Conservation (phyloP, 768 basidiomycete genomes). For the Macrolepiota albuminosa region DNA sequence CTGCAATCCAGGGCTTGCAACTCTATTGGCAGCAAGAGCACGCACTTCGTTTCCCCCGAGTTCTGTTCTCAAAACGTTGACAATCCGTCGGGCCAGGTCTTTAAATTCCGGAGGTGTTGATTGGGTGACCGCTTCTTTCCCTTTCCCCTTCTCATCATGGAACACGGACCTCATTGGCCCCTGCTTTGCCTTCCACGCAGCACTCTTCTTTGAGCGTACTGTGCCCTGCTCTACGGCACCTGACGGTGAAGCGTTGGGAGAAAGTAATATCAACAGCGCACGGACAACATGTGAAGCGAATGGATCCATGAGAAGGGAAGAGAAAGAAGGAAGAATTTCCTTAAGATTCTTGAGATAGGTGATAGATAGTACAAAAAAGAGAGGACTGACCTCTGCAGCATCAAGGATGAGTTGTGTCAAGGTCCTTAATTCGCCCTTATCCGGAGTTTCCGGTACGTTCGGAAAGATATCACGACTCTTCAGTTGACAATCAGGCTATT, state of each 20-base stretch:
- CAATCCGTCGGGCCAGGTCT: slow-evolving; percentile 36
- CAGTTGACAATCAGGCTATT: not conserved
- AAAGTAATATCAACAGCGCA: slow-evolving; percentile 72
- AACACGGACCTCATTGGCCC: slow-evolving; percentile 82
- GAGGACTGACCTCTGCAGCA: slow-evolving; percentile 50
- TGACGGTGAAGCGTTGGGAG: slow-evolving; percentile 46
- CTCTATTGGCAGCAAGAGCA: slow-evolving; percentile 69
- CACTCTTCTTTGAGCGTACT: slow-evolving; percentile 82
- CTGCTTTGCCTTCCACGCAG: slow-evolving; percentile 76
- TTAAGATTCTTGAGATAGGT: slow-evolving; percentile 21
- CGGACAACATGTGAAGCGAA: slow-evolving; percentile 92
- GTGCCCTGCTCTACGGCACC: slow-evolving; percentile 32
- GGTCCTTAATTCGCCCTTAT: slow-evolving; percentile 62
- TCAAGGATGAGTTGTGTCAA: slow-evolving; percentile 61
- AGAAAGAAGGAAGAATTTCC: slow-evolving; percentile 67
- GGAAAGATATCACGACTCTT: slow-evolving; percentile 56
- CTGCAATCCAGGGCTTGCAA: slow-evolving; percentile 73
- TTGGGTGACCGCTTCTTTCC: slow-evolving; percentile 21
- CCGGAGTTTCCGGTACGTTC: slow-evolving; percentile 37
- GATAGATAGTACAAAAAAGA: not conserved
- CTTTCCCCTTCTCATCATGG: slow-evolving; percentile 35
- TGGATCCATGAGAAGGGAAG: slow-evolving; percentile 70
- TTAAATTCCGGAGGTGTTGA: slow-evolving; percentile 45
- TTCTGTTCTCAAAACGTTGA: slow-evolving; percentile 46
- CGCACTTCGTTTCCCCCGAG: slow-evolving; percentile 70